Conservation (phyloP, 1,284 basidiomycete genomes). For the Cutaneotrichosporon daszewskae region DNA sequence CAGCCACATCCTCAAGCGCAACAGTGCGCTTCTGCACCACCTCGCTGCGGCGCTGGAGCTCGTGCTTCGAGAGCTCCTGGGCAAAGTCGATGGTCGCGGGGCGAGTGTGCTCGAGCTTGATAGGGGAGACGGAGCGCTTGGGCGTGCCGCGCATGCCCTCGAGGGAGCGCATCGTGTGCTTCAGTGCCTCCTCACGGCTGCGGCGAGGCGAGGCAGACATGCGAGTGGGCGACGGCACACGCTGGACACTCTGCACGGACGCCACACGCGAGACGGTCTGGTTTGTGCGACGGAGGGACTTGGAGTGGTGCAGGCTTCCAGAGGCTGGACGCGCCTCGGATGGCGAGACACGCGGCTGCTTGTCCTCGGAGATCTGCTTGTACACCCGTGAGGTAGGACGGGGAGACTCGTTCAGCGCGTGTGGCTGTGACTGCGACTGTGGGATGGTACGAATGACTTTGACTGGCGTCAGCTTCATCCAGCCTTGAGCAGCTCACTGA, state of each 20-base stretch:
- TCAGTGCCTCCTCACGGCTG: constrained; percentile 22
- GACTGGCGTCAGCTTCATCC: constrained; percentile 1
- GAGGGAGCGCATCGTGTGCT: constrained; percentile 34
- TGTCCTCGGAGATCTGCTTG: not conserved
- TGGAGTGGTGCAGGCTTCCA: no score
- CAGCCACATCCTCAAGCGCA: not conserved
- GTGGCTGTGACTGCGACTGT: no score
- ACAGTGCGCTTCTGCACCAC: no score
- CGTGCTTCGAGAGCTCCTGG: not conserved
- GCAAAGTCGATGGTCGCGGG: not conserved
- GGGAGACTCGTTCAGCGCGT: not conserved
- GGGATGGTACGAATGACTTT: not conserved
- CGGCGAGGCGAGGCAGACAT: not conserved
- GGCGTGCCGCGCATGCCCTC: constrained; percentile 18
- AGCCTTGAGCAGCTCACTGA: not conserved
- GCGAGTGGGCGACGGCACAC: not conserved
- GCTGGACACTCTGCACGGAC: not conserved
- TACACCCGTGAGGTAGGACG: not conserved
- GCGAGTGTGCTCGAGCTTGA: not conserved
- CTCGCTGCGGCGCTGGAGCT: not conserved
- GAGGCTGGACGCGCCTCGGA: no score
- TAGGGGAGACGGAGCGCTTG: not conserved
- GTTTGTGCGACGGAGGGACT: not conserved
- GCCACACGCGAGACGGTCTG: not conserved
- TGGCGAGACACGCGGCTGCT: not conserved